Percentiles rank a stretch among this genome's conserved stretches.
These are phyloP conservation scores for Perkinsus chesapeaki DNA, from an alignment of 169 alveolate genomes.

Conservation along the genomic window DNA sequence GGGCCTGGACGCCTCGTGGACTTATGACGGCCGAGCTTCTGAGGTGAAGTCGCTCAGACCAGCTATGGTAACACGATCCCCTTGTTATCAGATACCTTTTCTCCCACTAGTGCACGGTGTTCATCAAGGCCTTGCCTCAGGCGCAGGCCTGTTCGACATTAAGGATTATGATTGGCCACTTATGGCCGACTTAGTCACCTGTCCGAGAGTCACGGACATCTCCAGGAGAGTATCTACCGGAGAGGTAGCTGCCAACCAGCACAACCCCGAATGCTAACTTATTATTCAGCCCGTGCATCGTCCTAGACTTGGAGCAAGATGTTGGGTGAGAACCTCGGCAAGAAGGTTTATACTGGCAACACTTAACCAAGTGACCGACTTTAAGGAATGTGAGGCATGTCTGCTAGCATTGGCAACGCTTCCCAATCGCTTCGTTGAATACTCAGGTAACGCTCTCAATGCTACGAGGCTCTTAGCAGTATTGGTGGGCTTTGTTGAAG, in stretches of 20 bases:
- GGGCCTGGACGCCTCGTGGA: background rate
- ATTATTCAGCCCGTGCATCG: background rate
- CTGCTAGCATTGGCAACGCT: background rate
- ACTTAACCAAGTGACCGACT: background rate
- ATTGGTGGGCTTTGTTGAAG: background rate
- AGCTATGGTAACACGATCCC: background rate
- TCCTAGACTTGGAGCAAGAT: background rate
- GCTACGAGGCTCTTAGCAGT: background rate
- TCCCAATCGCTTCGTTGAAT: background rate
- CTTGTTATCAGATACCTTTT: background rate
- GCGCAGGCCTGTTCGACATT: background rate
- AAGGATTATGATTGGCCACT: background rate
- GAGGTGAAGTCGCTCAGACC: background rate
- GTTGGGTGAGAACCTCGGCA: background rate
- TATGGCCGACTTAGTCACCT: background rate
- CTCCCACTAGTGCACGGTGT: background rate
- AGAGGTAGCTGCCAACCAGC: too few species aligned
- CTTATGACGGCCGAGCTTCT: background rate
- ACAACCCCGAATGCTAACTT: too few species aligned
- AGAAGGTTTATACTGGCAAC: background rate
- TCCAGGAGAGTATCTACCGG: background rate
- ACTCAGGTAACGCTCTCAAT: background rate
- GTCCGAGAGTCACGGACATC: background rate
- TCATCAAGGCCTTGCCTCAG: background rate
- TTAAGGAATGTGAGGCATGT: background rate